A percentile compares a stretch with the other conserved stretches of the same genome.
Conservation (phyloP, 164 flowering plant species). For the Litsea cubeba region DNA sequence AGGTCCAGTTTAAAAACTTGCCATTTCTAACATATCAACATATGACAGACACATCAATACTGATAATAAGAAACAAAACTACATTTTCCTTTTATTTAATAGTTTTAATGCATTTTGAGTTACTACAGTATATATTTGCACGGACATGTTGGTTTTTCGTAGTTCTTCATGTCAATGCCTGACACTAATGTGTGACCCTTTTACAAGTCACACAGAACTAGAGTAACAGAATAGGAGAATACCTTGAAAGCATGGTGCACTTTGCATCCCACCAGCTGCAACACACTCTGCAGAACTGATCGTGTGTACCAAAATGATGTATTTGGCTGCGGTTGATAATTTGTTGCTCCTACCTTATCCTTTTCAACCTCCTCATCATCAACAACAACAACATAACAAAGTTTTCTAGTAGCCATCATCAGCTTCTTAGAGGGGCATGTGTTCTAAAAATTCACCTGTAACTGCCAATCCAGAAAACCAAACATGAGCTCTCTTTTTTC, state of each 20-base stretch:
- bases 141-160: too few relatives aligned
- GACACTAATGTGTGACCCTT: neutral
- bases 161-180: neutral
- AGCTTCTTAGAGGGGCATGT: neutral
- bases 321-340: conserved; percentile 4
- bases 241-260: conserved; percentile 29
- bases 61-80: too few relatives aligned
- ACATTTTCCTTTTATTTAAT: too few relatives aligned
- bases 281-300: conserved; percentile 20
- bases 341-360: conserved; percentile 2
- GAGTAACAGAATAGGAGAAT: neutral
- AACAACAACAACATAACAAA: conserved; percentile 18
- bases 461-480: neutral
- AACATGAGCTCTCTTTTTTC: neutral
- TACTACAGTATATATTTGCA: too few relatives aligned
- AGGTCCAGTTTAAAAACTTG: too few relatives aligned
- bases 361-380: conserved; percentile 9
- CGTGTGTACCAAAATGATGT: conserved; percentile 21
- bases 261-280: conserved; percentile 32
- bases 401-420: conserved; percentile 8
- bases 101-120: too few relatives aligned
- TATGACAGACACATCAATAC: too few relatives aligned
- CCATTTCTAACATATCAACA: too few relatives aligned
- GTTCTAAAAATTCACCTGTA: neutral
- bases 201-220: neutral